Percentiles rank a stretch among this genome's conserved stretches.
These are phyloP conservation scores for Rhodosporidiobolus sp. DNA, from an alignment of 768 basidiomycete genomes.

Conservation along the genomic window DNA sequence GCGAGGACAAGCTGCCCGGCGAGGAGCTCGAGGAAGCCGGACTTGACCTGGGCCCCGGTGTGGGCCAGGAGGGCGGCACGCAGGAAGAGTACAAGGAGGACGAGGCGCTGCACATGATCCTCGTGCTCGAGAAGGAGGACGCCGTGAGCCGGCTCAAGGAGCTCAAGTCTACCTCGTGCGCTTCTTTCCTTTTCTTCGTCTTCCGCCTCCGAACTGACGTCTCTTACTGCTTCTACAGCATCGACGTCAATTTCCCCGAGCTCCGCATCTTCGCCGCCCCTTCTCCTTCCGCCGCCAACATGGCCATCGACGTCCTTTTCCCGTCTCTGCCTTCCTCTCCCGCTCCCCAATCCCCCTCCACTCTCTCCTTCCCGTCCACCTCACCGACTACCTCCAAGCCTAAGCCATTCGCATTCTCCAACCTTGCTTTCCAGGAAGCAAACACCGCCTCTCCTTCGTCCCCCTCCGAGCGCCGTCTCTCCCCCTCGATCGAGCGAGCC, in stretches of 20 bases:
- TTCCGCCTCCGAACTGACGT: not conserved
- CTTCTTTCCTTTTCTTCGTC: too few relatives aligned
- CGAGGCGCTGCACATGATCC: not conserved
- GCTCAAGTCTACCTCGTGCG: not conserved
- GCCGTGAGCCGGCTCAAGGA: slow-evolving; percentile 9
- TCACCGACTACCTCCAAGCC: not conserved
- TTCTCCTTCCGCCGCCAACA: not conserved
- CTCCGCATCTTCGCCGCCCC: slow-evolving; percentile 13
- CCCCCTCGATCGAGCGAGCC: slow-evolving; percentile 23
- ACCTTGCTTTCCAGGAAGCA: slow-evolving; percentile 10
- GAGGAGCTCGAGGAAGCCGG: slow-evolving; percentile 34
- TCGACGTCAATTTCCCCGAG: not conserved
- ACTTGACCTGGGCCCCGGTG: slow-evolving; percentile 8
- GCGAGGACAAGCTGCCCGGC: not conserved
- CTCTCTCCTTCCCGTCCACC: not conserved
- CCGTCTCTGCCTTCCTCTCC: not conserved
- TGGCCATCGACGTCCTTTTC: slow-evolving; percentile 14
- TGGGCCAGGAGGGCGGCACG: not conserved
- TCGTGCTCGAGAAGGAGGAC: slow-evolving; percentile 2
- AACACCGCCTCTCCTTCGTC: not conserved
- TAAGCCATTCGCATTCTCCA: slow-evolving; percentile 27
- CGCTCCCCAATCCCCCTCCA: not conserved
- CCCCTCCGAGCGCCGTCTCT: not conserved
- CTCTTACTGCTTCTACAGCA: not conserved
- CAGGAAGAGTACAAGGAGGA: not conserved